Evolutionary conservation across 2,329 filamentous ascomycete genomes (phyloP).

Genomic region (Chaetomium olivaceum): DNA sequence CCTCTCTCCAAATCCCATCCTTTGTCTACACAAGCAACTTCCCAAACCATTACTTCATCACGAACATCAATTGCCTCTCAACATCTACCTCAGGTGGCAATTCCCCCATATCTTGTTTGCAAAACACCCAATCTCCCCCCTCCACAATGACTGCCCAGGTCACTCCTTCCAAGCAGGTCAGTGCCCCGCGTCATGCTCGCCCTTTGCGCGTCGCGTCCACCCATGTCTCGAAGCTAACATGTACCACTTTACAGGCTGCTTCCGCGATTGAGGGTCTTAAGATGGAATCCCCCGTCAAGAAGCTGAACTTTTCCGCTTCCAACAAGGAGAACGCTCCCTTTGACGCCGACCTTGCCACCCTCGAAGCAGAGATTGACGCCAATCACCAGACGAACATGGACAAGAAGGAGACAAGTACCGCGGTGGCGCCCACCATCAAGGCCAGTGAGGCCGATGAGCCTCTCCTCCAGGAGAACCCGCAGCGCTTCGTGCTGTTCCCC

Average conservation of each 20-base stretch:
- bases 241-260: constrained; percentile 63
- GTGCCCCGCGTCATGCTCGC: constrained; percentile 36
- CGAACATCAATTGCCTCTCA: constrained; percentile 21
- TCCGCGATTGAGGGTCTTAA: constrained; percentile 84
- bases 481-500: constrained; percentile 96
- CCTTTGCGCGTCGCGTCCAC: constrained; percentile 30
- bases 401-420: constrained; percentile 49
- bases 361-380: constrained; percentile 58
- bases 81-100: constrained; percentile 20
- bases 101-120: neutral
- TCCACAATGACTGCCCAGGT: constrained; percentile 72
- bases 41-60: constrained; percentile 17
- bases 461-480: constrained; percentile 89
- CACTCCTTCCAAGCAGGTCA: constrained; percentile 60
- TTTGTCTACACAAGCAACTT: constrained; percentile 27
- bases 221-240: constrained; percentile 38
- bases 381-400: constrained; percentile 54
- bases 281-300: constrained; percentile 92
- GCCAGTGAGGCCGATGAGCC: constrained; percentile 80
- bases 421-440: constrained; percentile 57
- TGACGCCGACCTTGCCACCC: constrained; percentile 52
- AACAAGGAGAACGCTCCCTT: constrained; percentile 79
- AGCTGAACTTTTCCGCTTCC: constrained; percentile 71
- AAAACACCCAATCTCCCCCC: constrained; percentile 2
- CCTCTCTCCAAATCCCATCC: constrained; percentile 16